A percentile compares a stretch with the other conserved stretches of the same genome.
Evolutionary conservation across 345 rosid genomes (phyloP).

Genomic region (Hevea brasiliensis): DNA sequence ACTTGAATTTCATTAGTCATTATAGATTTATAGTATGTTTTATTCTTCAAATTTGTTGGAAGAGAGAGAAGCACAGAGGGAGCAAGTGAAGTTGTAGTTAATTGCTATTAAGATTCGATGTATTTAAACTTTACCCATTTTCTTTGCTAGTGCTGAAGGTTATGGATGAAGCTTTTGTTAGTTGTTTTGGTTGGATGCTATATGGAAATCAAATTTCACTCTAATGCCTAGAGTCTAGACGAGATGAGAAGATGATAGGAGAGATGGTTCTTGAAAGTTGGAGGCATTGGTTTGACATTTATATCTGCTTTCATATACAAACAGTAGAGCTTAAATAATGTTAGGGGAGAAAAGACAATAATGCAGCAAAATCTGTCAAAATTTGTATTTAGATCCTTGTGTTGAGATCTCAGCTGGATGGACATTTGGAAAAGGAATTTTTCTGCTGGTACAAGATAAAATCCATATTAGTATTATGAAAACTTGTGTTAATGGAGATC

Average conservation of each 20-base stretch:
- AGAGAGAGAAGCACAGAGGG: neutral
- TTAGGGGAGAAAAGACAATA: neutral
- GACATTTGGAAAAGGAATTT: neutral
- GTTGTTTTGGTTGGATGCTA: neutral
- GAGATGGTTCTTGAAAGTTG: neutral
- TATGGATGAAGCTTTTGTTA: slow-evolving; percentile 4
- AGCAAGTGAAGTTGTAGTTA: slow-evolving; percentile 3
- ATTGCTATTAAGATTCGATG: neutral
- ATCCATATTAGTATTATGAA: neutral
- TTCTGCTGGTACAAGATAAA: neutral
- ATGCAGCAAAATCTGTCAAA: neutral
- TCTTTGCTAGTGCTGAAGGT: slow-evolving; percentile 10
- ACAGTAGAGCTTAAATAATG: neutral
- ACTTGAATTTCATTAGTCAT: slow-evolving; percentile 1
- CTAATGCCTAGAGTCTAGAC: neutral
- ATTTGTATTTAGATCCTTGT: too few relatives aligned
- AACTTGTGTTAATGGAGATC: neutral
- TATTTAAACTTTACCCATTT: neutral
- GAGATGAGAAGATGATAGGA: neutral
- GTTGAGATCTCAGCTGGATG: neutral
- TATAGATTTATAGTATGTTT: neutral
- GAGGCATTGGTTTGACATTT: neutral
- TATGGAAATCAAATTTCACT: neutral
- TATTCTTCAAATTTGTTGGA: neutral
- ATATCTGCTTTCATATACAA: neutral